Evolutionary conservation across 202 grass and related monocot species (phyloP), one percentile per base, ranked within the genome.

Genomic region (Carex arenaria): DNA sequence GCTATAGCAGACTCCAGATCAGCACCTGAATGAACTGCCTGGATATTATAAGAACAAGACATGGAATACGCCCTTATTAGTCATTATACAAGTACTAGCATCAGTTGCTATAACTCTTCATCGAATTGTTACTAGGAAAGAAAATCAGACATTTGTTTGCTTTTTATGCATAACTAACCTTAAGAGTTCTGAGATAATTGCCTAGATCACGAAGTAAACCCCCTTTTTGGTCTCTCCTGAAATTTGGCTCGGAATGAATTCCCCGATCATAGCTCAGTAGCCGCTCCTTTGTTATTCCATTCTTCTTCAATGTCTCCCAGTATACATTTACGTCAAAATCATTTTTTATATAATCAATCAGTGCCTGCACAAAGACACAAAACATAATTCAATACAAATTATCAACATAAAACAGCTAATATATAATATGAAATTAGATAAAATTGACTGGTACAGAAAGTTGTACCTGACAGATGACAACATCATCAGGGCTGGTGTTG

Each of bases 21-120:
- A 80, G 96, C 96, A 89, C 96, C 96, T 2, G 93, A 99, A 86
- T 99, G 96, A 85, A 99, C 96, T 85, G 96, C 96, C 95, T 95
- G 78, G 31, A 62, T 67, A 64, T 69, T 88, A 53, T 9, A 76
- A 53, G 80, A 82, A 67, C 60, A 51, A 84, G 57, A 63, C 19
- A 31, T 4, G 40, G 20, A 75, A 59, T 84, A 64, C 3, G 83
- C 64, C 22, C 88, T 14, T 55, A 86, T 79, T 89, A 84, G 47
- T 4, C 5, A 65, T 54, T 60, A 23, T n/a, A 82, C 57, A 34
- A 40, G 45, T 81, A 66, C 63, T 78, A 17, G 30, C 81, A 84
- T 61, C 15, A n/a, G 61, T 32, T 84, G 61, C 10, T 31, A 34
- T 3, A 57, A 59, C 17, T 19, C 17, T n/a, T 19, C 26, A 57